Conservation (phyloP, 192 early-diverging fungal genomes). For the Phlyctochytrium planicorne region DNA sequence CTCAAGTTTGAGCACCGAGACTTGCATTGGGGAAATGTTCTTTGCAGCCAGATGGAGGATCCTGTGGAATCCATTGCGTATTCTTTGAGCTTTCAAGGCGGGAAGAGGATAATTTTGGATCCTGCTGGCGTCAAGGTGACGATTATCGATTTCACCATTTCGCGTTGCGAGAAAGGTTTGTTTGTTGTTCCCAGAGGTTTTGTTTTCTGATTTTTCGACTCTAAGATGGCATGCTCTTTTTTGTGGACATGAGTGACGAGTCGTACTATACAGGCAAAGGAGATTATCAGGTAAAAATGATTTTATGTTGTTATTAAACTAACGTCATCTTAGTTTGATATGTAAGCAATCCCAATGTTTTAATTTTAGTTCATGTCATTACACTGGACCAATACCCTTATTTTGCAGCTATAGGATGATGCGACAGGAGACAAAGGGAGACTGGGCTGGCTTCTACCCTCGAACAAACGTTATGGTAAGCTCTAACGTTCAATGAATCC, state of each 20-base stretch:
- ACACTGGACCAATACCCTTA: neutral
- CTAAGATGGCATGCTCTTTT: conserved; percentile 18
- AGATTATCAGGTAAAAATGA: conserved; percentile 31
- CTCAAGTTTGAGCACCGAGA: conserved; percentile 52
- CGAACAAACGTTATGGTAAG: conserved; percentile 46
- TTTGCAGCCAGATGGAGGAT: conserved; percentile 16
- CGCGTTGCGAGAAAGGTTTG: conserved; percentile 24
- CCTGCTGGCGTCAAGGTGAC: conserved; percentile 30
- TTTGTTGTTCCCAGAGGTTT: conserved; percentile 7
- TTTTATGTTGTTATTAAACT: no score
- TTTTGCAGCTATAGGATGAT: conserved; percentile 43
- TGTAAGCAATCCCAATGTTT: no score
- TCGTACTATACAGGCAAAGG: conserved; percentile 38
- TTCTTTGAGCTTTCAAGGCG: neutral
- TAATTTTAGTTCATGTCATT: no score
- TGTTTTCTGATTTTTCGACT: neutral
- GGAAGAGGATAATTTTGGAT: conserved; percentile 12
- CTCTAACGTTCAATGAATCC: neutral
- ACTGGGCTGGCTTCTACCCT: conserved; percentile 40
- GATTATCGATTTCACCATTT: conserved; percentile 48
- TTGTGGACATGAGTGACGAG: conserved; percentile 34
- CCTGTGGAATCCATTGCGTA: neutral
- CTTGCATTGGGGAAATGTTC: conserved; percentile 55
- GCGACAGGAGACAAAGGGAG: conserved; percentile 28
- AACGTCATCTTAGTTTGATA: no score